Conservation (phyloP, 2,329 filamentous ascomycete genomes). For the Arthrobotrys musiformis region DNA sequence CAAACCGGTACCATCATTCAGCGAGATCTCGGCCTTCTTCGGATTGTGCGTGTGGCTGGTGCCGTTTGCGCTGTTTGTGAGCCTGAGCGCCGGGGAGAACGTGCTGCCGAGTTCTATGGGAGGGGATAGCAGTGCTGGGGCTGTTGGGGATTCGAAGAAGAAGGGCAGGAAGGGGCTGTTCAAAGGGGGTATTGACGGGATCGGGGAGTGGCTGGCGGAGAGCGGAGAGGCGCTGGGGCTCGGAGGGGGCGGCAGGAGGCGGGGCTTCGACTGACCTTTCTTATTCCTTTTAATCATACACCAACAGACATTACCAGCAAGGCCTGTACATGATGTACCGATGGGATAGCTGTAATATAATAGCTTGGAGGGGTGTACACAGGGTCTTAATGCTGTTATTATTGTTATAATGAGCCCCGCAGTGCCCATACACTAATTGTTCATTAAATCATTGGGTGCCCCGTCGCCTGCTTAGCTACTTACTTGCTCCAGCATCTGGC, state of each 20-base stretch:
- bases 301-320: too few relatives aligned
- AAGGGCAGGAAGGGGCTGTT: slow-evolving; percentile 72
- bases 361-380: too few relatives aligned
- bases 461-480: too few relatives aligned
- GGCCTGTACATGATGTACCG: too few relatives aligned
- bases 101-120: slow-evolving; percentile 91
- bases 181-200: slow-evolving; percentile 72
- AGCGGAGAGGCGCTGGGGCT: slow-evolving; percentile 57
- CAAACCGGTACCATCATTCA: slow-evolving; percentile 78
- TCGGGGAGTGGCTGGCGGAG: slow-evolving; percentile 68
- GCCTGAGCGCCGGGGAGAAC: slow-evolving; percentile 91
- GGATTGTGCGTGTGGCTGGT: slow-evolving; percentile 96
- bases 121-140: slow-evolving; percentile 67
- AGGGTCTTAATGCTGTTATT: too few relatives aligned
- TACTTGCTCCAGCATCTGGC: too few relatives aligned
- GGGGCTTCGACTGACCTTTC: slow-evolving; percentile 54
- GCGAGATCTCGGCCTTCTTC: slow-evolving; percentile 95
- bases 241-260: slow-evolving; percentile 42
- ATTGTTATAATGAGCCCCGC: too few relatives aligned
- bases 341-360: too few relatives aligned
- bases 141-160: slow-evolving; percentile 61
- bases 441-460: too few relatives aligned
- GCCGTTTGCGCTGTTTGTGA: slow-evolving; percentile 94
- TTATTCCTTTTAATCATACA: too few relatives aligned
- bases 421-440: too few relatives aligned